phyloP scores from a whole-genome alignment of 1,284 basidiomycete species.

The Phellopilus nigrolimitatus region DNA sequence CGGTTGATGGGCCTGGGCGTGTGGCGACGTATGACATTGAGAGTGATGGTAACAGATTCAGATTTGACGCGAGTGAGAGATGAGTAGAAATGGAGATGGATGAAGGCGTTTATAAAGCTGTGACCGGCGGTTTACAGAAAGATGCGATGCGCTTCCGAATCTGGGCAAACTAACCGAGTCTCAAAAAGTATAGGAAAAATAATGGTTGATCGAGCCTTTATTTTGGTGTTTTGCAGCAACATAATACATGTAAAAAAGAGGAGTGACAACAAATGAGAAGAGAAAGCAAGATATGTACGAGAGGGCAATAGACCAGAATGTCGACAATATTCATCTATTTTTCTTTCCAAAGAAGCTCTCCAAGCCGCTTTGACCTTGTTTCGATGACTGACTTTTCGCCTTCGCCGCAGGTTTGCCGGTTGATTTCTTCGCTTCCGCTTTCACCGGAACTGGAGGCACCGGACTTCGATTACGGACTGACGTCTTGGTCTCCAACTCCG shows the following conservation, averaged over 20 bases:
- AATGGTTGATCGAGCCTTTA: background rate
- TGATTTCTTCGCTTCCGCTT: conserved; percentile 33
- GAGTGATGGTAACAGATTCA: too few species aligned
- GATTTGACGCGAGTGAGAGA: too few species aligned
- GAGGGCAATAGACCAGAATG: too few species aligned
- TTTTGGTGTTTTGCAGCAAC: too few species aligned
- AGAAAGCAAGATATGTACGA: background rate
- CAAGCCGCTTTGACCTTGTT: too few species aligned
- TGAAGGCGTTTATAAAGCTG: too few species aligned
- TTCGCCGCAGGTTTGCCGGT: conserved; percentile 22
- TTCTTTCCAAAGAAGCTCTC: too few species aligned
- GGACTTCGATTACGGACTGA: conserved; percentile 3
- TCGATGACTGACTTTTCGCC: background rate
- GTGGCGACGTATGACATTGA: conserved; percentile 12
- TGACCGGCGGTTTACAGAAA: too few species aligned
- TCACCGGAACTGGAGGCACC: conserved; percentile 14
- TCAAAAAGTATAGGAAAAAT: background rate
- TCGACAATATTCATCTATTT: too few species aligned
- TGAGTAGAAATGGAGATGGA: too few species aligned
- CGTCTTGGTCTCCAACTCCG: background rate
- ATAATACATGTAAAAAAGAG: background rate
- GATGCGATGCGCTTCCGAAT: too few species aligned
- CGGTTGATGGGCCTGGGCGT: conserved; percentile 26
- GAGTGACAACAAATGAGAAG: background rate
- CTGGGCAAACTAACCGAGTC: background rate